A percentile compares a stretch with the other conserved stretches of the same genome.
Evolutionary conservation across 352 stramenopile genomes (phyloP).

Genomic region (Pythium dissimile): DNA sequence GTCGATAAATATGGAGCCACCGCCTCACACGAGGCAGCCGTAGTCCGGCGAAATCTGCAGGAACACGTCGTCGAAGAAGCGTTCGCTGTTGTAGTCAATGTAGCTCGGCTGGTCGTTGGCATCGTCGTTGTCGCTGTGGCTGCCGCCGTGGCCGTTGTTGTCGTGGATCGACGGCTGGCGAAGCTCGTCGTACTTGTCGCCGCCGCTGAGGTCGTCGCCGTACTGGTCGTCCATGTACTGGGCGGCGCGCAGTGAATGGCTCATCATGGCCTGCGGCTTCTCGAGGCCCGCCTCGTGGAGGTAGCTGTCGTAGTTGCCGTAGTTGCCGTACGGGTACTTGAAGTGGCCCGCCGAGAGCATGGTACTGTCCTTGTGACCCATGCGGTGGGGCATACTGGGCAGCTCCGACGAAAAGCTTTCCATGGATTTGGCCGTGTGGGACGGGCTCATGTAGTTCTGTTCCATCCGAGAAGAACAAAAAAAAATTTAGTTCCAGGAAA

Average conservation of each 20-base stretch:
- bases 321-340: constrained; percentile 31
- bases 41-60: constrained; percentile 67
- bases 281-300: constrained; percentile 18
- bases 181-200: constrained; percentile 59
- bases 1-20: neutral
- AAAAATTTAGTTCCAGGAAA: constrained; percentile 14
- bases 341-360: neutral
- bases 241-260: neutral
- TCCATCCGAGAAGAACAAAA: neutral
- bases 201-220: constrained; percentile 30
- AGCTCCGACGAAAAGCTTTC: constrained; percentile 13
- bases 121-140: constrained; percentile 28
- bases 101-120: constrained; percentile 41
- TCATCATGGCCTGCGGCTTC: constrained; percentile 3
- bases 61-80: constrained; percentile 77
- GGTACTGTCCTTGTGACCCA: constrained; percentile 7
- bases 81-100: constrained; percentile 66
- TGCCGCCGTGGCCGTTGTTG: neutral
- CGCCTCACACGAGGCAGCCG: constrained; percentile 53
- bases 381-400: constrained; percentile 18
- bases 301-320: constrained; percentile 28
- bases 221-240: constrained; percentile 26
- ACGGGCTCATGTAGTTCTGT: constrained; percentile 10
- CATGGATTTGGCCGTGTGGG: constrained; percentile 4
- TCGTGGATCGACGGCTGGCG: constrained; percentile 34